phyloP scores from a whole-genome alignment of 805 yeast genomes.

The Jamesozyma rosinii region DNA sequence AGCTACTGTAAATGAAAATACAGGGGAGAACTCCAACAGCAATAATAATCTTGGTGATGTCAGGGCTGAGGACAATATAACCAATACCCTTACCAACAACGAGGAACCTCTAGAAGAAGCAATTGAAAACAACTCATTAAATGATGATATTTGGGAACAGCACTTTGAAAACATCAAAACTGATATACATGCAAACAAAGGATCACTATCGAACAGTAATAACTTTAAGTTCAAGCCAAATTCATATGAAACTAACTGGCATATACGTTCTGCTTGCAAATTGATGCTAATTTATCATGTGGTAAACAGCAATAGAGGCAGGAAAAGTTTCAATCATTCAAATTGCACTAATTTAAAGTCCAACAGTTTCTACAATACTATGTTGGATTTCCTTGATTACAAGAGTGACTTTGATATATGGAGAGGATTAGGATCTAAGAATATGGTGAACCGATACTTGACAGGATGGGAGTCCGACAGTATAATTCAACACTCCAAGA shows the following conservation, averaged over 20 bases:
- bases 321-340: constrained; percentile 9
- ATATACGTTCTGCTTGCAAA: constrained; percentile 55
- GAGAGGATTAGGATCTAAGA: constrained; percentile 26
- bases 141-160: constrained; percentile 2
- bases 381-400: constrained; percentile 72
- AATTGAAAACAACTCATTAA: not conserved
- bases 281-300: constrained; percentile 46
- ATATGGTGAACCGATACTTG: not conserved
- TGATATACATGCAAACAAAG: not conserved
- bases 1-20: not conserved
- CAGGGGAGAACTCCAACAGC: not conserved
- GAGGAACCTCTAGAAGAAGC: too few relatives aligned
- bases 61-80: too few relatives aligned
- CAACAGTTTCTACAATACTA: constrained; percentile 53
- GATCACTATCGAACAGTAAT: not conserved
- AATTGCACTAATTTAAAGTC: constrained; percentile 26
- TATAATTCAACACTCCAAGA: constrained; percentile 3
- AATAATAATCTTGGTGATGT: not conserved
- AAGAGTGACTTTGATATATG: constrained; percentile 77
- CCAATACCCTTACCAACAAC: too few relatives aligned
- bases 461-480: constrained; percentile 1
- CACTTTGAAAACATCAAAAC: constrained; percentile 1
- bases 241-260: constrained; percentile 74
- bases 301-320: constrained; percentile 35
- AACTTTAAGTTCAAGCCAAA: constrained; percentile 26